These are phyloP conservation scores for Candida endomychidarum DNA, from an alignment of 805 yeast species.

Conservation along the genomic window DNA sequence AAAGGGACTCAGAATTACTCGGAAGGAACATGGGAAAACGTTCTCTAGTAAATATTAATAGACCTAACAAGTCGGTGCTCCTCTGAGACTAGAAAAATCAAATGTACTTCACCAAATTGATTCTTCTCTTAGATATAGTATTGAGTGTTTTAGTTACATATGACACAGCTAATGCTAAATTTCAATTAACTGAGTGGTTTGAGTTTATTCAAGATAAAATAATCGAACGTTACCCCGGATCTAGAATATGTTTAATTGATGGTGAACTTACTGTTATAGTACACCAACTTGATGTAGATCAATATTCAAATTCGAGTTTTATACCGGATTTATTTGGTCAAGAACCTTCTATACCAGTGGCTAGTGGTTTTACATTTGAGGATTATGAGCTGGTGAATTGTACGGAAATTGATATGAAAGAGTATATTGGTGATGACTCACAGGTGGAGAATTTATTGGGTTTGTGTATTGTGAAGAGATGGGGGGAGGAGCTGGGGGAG, in stretches of 20 bases:
- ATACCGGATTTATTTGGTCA: neutral
- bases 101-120: too few species aligned
- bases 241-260: neutral
- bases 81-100: too few species aligned
- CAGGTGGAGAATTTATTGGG: too few species aligned
- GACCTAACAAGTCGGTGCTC: too few species aligned
- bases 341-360: neutral
- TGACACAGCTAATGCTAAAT: neutral
- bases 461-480: too few species aligned
- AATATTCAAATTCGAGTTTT: neutral
- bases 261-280: neutral
- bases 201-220: neutral
- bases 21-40: too few species aligned
- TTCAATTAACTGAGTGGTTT: neutral
- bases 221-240: neutral
- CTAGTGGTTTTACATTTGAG: neutral
- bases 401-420: neutral
- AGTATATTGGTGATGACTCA: too few species aligned
- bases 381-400: neutral
- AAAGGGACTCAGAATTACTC: too few species aligned
- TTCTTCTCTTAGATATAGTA: too few species aligned
- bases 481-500: too few species aligned
- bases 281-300: neutral
- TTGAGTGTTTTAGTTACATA: too few species aligned
- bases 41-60: too few species aligned